Conservation (phyloP, 208 protist genomes). For the Trypanosoma caninum region DNA sequence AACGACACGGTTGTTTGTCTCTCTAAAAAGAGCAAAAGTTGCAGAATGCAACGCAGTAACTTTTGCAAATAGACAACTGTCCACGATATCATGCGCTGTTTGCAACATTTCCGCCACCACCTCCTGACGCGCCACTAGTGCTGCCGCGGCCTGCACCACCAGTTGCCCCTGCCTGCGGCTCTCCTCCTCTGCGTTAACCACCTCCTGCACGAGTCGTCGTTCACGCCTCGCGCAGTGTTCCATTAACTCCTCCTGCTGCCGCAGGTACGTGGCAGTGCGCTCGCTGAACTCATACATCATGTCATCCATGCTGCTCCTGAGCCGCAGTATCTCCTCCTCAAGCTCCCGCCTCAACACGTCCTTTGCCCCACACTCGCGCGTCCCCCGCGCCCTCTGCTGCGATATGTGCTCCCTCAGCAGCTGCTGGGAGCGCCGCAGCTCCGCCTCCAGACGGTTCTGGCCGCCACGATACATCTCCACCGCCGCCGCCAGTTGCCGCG, state of each 20-base stretch:
- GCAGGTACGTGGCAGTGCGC: conserved; percentile 48
- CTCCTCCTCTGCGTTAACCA: conserved; percentile 8
- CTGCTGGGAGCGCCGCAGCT: conserved; percentile 17
- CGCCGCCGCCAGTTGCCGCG: background rate
- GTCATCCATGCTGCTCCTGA: conserved; percentile 43
- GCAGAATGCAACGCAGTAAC: background rate
- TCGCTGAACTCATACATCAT: conserved; percentile 58
- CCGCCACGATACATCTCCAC: background rate
- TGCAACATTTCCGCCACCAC: background rate
- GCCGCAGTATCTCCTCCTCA: conserved; percentile 36
- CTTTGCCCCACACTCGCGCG: conserved; percentile 8
- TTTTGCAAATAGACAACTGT: background rate
- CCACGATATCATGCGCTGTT: background rate
- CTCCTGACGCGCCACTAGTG: background rate
- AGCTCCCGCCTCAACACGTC: conserved; percentile 22
- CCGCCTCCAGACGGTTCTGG: background rate
- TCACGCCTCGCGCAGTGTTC: conserved; percentile 34
- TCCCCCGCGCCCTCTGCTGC: background rate
- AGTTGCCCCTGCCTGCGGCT: background rate
- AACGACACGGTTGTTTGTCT: background rate
- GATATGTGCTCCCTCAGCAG: conserved; percentile 26
- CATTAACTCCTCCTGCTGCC: conserved; percentile 48
- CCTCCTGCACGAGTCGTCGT: conserved; percentile 18
- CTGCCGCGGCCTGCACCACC: background rate
- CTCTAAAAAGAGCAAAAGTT: background rate